Percentiles rank a stretch among this genome's conserved stretches.
Conservation (phyloP, 805 yeast genomes). For the Saccharomycopsis oosterbeekiorum region DNA sequence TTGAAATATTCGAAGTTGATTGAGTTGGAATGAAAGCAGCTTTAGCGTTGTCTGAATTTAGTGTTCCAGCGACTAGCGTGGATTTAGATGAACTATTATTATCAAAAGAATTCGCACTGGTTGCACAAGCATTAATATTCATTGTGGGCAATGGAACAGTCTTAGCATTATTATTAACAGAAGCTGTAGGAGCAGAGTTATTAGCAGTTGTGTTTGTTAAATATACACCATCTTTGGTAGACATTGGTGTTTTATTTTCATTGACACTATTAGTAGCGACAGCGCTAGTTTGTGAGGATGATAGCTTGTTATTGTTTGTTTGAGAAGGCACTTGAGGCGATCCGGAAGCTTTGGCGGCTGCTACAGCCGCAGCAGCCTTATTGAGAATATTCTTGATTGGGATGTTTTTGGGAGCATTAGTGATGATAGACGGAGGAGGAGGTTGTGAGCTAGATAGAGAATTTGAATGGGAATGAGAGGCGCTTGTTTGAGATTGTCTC, state of each 20-base stretch:
- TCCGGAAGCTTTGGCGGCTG: slow-evolving; percentile 24
- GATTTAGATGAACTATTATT: neutral
- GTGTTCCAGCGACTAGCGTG: neutral
- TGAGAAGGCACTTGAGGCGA: neutral
- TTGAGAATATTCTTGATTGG: neutral
- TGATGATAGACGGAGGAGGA: neutral
- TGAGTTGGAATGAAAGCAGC: neutral
- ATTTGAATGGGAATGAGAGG: neutral
- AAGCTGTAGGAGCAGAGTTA: neutral
- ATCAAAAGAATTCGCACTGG: neutral
- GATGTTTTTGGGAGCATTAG: neutral
- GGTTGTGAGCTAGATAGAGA: neutral
- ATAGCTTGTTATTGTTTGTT: neutral
- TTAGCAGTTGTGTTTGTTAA: neutral
- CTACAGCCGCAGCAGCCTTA: slow-evolving; percentile 29
- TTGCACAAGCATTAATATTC: neutral
- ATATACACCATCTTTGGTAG: neutral
- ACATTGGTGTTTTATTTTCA: neutral
- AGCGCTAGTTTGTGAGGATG: neutral
- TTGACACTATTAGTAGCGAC: neutral
- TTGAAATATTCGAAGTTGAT: neutral
- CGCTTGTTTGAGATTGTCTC: neutral
- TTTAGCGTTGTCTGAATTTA: neutral
- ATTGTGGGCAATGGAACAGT: neutral
- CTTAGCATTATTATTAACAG: neutral